Conservation (phyloP, 164 flowering plant species). For the Sedum album region DNA sequence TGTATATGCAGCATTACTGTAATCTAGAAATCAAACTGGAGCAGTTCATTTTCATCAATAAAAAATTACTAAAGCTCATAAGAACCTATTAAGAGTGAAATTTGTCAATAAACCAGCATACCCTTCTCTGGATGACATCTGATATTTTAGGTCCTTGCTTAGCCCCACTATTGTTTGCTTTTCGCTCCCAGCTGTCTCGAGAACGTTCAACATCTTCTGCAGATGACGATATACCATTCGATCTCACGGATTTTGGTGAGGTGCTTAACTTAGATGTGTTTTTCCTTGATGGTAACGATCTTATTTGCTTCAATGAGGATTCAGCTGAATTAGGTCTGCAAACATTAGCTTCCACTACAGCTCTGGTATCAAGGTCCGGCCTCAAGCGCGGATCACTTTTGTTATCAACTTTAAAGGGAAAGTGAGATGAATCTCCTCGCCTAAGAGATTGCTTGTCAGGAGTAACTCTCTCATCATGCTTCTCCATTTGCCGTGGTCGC, state of each 20-base stretch:
- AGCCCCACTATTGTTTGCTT: conserved; percentile 33
- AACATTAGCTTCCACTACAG: conserved; percentile 26
- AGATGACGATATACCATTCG: conserved; percentile 30
- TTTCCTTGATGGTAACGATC: conserved; percentile 40
- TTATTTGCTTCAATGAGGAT: conserved; percentile 37
- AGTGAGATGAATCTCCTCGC: conserved; percentile 48
- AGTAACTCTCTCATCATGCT: conserved; percentile 49
- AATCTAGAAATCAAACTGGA: neutral
- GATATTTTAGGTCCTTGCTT: conserved; percentile 47
- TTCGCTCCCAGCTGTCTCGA: conserved; percentile 59
- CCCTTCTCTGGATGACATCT: conserved; percentile 74
- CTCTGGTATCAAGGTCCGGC: conserved; percentile 38
- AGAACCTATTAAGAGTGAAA: neutral
- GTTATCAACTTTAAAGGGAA: conserved; percentile 40
- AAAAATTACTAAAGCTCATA: neutral
- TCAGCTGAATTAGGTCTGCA: conserved; percentile 45
- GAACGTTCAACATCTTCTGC: conserved; percentile 43
- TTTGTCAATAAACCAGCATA: conserved; percentile 19
- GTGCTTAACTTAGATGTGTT: conserved; percentile 45
- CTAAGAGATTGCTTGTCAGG: conserved; percentile 35
- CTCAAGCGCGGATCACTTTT: conserved; percentile 41
- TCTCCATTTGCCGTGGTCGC: conserved; percentile 69
- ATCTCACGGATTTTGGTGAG: conserved; percentile 45
- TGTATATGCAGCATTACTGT: no score
- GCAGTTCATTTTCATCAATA: neutral